Evolutionary conservation across 768 basidiomycete genomes (phyloP).

Genomic region (Boletus speciosus): DNA sequence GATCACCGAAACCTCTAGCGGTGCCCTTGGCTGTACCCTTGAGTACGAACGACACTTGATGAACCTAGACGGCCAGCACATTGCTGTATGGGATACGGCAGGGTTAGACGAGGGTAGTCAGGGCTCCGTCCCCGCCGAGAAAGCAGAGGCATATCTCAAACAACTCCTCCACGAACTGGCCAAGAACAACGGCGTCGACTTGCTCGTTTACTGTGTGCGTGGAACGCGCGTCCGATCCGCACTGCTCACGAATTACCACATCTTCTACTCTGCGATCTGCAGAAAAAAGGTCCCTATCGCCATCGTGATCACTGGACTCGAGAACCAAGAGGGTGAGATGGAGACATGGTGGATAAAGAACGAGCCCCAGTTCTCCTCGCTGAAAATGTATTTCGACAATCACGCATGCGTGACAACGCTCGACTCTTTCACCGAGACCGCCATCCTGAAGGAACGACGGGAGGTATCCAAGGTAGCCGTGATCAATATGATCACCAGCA

Average conservation of each 20-base stretch:
- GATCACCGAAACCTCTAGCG: conserved; percentile 29
- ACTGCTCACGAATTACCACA: conserved; percentile 36
- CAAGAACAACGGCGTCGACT: conserved; percentile 35
- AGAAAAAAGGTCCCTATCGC: conserved; percentile 37
- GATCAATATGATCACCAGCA: conserved; percentile 16
- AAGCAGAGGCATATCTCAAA: conserved; percentile 31
- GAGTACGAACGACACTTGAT: conserved; percentile 22
- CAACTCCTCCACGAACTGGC: conserved; percentile 34
- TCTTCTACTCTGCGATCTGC: conserved; percentile 41
- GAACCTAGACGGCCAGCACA: conserved; percentile 16
- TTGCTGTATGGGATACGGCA: conserved; percentile 33
- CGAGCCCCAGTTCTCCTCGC: conserved; percentile 16
- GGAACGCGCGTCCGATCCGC: conserved; percentile 36
- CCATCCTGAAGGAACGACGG: conserved; percentile 15
- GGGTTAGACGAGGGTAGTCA: conserved; percentile 30
- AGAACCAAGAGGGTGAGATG: conserved; percentile 33
- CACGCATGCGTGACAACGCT: conserved; percentile 36
- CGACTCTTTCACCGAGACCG: conserved; percentile 8
- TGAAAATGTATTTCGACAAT: conserved; percentile 26
- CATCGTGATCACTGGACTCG: conserved; percentile 42
- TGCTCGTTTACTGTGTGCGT: conserved; percentile 41
- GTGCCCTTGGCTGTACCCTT: conserved; percentile 37
- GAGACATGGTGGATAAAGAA: conserved; percentile 33
- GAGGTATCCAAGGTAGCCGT: conserved; percentile 24
- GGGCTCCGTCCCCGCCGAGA: conserved; percentile 28